phyloP scores from a whole-genome alignment of 352 stramenopile species.

The Globisporangium cystogenes region DNA sequence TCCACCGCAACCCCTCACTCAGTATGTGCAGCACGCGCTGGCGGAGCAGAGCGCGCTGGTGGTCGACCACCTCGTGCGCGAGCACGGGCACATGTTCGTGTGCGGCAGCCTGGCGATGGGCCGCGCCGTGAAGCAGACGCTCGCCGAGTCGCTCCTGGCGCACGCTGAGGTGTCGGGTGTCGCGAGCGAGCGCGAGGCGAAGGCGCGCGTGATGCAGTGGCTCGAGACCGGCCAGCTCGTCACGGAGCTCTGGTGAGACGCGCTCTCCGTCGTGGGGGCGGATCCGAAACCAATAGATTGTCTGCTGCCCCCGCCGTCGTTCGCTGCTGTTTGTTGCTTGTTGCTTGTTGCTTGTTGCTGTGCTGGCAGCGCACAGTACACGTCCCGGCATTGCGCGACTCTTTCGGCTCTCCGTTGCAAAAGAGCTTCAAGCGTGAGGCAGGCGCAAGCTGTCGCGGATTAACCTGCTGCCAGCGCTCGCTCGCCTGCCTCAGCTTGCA shows the following conservation, averaged over 20 bases:
- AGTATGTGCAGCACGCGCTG: slow-evolving; percentile 76
- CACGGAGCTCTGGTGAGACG: slow-evolving; percentile 65
- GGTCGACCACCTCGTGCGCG: slow-evolving; percentile 39
- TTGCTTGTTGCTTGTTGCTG: no score
- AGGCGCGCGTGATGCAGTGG: slow-evolving; percentile 40
- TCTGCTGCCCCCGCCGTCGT: no score
- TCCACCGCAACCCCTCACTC: background rate
- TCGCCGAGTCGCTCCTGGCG: slow-evolving; percentile 37
- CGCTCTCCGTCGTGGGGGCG: background rate
- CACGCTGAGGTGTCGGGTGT: slow-evolving; percentile 32
- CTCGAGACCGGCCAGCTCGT: slow-evolving; percentile 40
- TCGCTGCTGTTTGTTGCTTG: no score
- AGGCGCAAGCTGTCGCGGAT: no score
- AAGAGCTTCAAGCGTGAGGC: no score
- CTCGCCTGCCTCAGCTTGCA: no score
- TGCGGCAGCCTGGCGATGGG: slow-evolving; percentile 80
- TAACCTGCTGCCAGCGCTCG: no score
- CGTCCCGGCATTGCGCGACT: no score
- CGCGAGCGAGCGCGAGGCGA: slow-evolving; percentile 28
- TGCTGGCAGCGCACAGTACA: no score
- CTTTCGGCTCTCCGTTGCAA: no score
- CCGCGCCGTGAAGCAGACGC: slow-evolving; percentile 60
- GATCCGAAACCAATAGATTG: background rate
- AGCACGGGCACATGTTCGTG: slow-evolving; percentile 64
- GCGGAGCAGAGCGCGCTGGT: slow-evolving; percentile 51